Percentiles rank a stretch among this genome's conserved stretches.
Conservation (phyloP, 306 rosid genomes). For the Casuarina equisetifolia region DNA sequence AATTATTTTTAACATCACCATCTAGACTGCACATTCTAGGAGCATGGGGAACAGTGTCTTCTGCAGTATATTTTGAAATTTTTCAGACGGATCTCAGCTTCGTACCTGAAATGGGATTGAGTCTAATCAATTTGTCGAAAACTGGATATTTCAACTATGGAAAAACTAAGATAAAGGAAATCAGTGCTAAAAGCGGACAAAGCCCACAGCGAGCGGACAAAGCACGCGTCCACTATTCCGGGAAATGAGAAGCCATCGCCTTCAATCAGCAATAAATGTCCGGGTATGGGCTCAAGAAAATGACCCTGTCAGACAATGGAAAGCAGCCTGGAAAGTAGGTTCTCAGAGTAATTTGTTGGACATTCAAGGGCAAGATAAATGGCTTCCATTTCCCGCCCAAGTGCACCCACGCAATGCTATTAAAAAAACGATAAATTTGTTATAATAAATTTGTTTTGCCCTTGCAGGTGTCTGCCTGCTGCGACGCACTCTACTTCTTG, state of each 20-base stretch:
- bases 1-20: too few relatives aligned
- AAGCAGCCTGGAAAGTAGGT: constrained; percentile 3
- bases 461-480: constrained; percentile 2
- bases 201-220: background rate
- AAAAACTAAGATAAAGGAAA: background rate
- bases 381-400: constrained; percentile 62
- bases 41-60: too few relatives aligned
- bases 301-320: background rate
- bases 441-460: background rate
- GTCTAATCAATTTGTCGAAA: too few relatives aligned
- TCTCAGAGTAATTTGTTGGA: constrained; percentile 25
- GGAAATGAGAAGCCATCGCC: background rate
- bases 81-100: too few relatives aligned
- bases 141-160: too few relatives aligned
- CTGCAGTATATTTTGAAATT: too few relatives aligned
- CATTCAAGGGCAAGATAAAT: constrained; percentile 14
- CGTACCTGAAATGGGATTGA: too few relatives aligned
- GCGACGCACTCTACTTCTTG: background rate
- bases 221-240: background rate
- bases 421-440: constrained; percentile 2
- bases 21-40: too few relatives aligned
- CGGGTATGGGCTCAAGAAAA: background rate
- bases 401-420: background rate
- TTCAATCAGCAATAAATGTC: background rate
- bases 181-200: background rate